These are phyloP conservation scores for Teratosphaeria pseudoeucalypti DNA, from an alignment of 2,329 filamentous ascomycete species.

Conservation along the genomic window DNA sequence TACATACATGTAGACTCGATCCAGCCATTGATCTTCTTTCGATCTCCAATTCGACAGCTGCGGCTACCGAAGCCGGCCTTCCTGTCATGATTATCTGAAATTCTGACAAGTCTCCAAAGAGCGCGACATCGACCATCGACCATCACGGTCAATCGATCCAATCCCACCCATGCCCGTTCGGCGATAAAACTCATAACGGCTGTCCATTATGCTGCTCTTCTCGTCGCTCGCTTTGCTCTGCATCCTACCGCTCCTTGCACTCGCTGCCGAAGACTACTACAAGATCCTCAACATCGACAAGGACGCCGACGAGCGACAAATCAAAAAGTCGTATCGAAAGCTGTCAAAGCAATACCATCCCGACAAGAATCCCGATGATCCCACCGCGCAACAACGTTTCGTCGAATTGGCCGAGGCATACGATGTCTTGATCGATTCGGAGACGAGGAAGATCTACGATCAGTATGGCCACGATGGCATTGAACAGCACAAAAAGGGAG, in stretches of 20 bases:
- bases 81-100: not conserved
- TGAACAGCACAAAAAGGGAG: conserved; percentile 67
- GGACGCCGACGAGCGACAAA: conserved; percentile 70
- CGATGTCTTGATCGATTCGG: conserved; percentile 71
- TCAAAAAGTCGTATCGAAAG: conserved; percentile 86
- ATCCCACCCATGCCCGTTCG: not conserved
- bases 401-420: conserved; percentile 92
- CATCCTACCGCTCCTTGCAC: conserved; percentile 32
- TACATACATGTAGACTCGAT: not conserved
- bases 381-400: conserved; percentile 77
- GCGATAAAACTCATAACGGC: not conserved
- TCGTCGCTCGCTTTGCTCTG: conserved; percentile 32
- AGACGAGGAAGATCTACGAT: conserved; percentile 83
- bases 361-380: conserved; percentile 88
- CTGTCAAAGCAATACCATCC: conserved; percentile 94
- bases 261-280: conserved; percentile 61
- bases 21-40: not conserved
- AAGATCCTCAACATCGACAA: conserved; percentile 75
- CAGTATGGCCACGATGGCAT: conserved; percentile 87
- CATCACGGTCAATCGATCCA: not conserved
- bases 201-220: conserved; percentile 31
- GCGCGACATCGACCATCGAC: not conserved
- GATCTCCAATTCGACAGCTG: not conserved
- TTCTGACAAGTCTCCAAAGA: not conserved
- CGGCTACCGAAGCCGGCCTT: not conserved